A percentile compares a stretch with the other conserved stretches of the same genome.
Conservation (phyloP, 345 rosid genomes). For the Cardamine resedifolia region DNA sequence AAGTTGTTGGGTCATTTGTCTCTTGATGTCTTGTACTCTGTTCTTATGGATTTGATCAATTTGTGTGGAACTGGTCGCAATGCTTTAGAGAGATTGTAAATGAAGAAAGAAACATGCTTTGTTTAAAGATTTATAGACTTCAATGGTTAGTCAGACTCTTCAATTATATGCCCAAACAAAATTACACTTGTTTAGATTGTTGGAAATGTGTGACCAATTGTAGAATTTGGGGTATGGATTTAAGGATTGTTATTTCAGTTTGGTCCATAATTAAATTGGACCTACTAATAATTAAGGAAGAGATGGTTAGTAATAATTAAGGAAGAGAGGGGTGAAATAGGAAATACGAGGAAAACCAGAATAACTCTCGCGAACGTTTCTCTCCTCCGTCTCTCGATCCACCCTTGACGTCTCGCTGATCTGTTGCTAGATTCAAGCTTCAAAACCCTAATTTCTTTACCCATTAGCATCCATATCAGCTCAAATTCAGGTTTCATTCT, state of each 20-base stretch:
- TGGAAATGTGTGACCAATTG: background rate
- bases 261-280: background rate
- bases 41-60: conserved; percentile 76
- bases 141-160: background rate
- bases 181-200: background rate
- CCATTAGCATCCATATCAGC: conserved; percentile 4
- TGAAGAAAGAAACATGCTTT: background rate
- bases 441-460: conserved; percentile 20
- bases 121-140: background rate
- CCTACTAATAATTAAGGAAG: no score
- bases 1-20: conserved; percentile 80
- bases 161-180: background rate
- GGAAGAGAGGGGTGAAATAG: conserved; percentile 4
- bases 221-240: background rate
- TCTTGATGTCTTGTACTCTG: conserved; percentile 62
- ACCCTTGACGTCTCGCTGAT: conserved; percentile 4
- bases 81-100: conserved; percentile 26
- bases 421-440: conserved; percentile 23
- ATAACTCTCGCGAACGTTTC: conserved; percentile 7
- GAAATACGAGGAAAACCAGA: background rate
- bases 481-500: conserved; percentile 20
- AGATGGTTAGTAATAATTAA: no score
- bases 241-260: background rate
- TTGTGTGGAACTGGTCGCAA: conserved; percentile 56
- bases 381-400: conserved; percentile 13